A percentile compares a stretch with the other conserved stretches of the same genome.
Conservation (phyloP, 2,329 filamentous ascomycete species). For the Pseudocercospora fijiensis region DNA sequence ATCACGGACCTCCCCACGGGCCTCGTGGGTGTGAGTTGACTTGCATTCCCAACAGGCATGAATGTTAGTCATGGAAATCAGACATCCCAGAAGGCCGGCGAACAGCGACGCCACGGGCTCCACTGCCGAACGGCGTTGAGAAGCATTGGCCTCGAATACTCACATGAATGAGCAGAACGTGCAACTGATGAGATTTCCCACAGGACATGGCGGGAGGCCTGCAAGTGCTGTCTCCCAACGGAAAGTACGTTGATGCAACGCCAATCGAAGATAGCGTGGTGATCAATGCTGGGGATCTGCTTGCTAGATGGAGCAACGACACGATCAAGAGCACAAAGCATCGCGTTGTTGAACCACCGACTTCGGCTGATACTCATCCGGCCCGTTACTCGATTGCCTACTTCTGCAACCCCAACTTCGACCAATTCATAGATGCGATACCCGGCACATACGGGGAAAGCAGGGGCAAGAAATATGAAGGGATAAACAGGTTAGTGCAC, state of each 20-base stretch:
- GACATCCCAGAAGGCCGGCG: neutral
- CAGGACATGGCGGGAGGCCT: conserved; percentile 58
- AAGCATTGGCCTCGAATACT: conserved; percentile 4
- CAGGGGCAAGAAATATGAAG: conserved; percentile 72
- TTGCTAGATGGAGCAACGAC: conserved; percentile 80
- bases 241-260: conserved; percentile 74
- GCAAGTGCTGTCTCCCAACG: conserved; percentile 67
- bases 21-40: neutral
- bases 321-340: conserved; percentile 88
- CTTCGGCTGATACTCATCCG: conserved; percentile 61
- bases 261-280: conserved; percentile 81
- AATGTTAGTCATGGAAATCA: neutral
- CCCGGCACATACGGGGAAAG: conserved; percentile 70
- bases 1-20: neutral
- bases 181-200: conserved; percentile 29
- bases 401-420: conserved; percentile 84
- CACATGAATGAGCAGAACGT: neutral
- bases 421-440: conserved; percentile 73
- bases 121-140: conserved; percentile 2
- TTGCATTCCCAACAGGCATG: neutral
- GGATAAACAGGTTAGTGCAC: conserved; percentile 56
- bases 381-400: conserved; percentile 76
- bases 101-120: neutral
- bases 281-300: conserved; percentile 82
- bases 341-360: conserved; percentile 81